Evolutionary conservation across 2,329 filamentous ascomycete genomes (phyloP).

Genomic region (Trichoderma breve): DNA sequence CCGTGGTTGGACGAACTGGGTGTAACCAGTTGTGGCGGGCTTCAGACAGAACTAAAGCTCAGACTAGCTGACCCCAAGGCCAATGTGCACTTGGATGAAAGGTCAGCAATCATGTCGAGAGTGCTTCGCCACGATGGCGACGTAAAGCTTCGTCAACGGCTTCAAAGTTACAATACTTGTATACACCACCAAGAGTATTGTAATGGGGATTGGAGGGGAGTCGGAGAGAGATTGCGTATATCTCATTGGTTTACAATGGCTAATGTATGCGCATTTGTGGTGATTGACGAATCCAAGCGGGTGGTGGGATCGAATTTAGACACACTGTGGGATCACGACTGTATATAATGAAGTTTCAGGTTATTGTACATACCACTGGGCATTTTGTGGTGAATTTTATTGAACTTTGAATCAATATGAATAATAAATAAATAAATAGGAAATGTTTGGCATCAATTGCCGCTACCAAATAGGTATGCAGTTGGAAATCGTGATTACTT

Average conservation of each 20-base stretch:
- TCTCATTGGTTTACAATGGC: slow-evolving; percentile 1
- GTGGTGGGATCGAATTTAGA: background rate
- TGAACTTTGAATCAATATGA: background rate
- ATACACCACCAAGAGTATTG: background rate
- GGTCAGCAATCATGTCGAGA: background rate
- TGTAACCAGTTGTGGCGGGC: background rate
- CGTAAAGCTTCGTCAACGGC: background rate
- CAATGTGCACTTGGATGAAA: background rate
- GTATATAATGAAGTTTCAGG: background rate
- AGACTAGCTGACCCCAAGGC: background rate
- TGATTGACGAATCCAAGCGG: background rate
- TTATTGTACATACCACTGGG: background rate
- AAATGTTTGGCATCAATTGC: background rate
- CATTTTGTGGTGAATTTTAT: background rate
- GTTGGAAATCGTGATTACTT: background rate
- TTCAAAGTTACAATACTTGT: background rate
- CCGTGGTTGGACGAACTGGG: too few species aligned
- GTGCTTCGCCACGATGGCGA: slow-evolving; percentile 12
- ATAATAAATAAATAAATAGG: background rate
- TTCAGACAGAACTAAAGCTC: background rate
- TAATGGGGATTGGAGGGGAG: background rate
- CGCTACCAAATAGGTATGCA: background rate
- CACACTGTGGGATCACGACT: background rate
- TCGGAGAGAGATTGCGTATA: background rate
- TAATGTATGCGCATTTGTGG: background rate